Evolutionary conservation across 306 rosid genomes (phyloP), one percentile per base, ranked within the genome.

Genomic region (Datisca glomerata): DNA sequence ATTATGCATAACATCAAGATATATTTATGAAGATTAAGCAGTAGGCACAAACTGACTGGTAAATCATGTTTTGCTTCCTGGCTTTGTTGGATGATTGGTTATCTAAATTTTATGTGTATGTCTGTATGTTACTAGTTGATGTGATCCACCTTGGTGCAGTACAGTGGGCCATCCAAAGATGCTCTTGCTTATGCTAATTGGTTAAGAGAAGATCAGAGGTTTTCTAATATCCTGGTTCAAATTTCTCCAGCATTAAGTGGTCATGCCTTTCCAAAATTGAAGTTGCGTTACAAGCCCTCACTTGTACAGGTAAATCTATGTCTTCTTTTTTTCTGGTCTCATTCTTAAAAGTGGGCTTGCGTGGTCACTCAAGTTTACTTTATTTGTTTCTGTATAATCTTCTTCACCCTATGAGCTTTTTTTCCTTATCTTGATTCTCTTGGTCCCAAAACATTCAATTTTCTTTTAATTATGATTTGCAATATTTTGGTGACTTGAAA

Each of bases 251-350:
- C 97, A 38, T 16, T 56, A 51, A 68, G 49, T 43, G 91, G 86
- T 14, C 97, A 89, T n/a, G 69, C 83, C 41, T 87, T 83, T 66
- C 97, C 97, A 2, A 65, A 65, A 55, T 70, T 87, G 75, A 83
- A 67, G 77, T 69, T 89, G 72, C 93, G 86, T 15, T 89, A 83
- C 51, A 89, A 77, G 86, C 84, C 91, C 41, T 80, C 97, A 44
- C 55, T 89, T 41, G 79, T 89, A 34, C 93, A 89, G 93, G 97
- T 63, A 64, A n/a, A 77, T 67, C 49, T 36, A 21, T 53, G 14
- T 18, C 10, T n/a, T 25, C 27, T 12, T 12, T 0, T 28, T 35
- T 45, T 10, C 16, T 29, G 6, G 7, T 24, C 29, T 8, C 8
- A 43, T 20, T 43, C 19, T 0, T 10, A 43, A n/a, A n/a, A n/a